Evolutionary conservation across 495 filamentous ascomycete species (phyloP).

Genomic region (Neurospora sp.): DNA sequence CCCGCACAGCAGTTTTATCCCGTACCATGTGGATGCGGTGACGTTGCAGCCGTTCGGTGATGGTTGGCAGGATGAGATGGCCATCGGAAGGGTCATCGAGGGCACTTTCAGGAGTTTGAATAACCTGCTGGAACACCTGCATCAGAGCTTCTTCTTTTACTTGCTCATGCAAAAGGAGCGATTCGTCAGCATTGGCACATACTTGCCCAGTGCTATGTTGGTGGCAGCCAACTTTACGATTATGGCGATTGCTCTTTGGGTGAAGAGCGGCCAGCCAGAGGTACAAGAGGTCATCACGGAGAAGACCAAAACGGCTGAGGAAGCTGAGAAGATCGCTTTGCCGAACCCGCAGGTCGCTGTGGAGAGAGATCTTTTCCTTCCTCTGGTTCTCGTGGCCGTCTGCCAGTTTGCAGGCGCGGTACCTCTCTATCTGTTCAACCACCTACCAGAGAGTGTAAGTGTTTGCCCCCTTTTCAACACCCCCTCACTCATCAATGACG

Average conservation of each 20-base stretch:
- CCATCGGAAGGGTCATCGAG: constrained; percentile 79
- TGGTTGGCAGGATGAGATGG: constrained; percentile 97
- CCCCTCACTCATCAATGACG: neutral
- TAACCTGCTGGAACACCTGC: constrained; percentile 91
- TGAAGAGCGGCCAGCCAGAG: constrained; percentile 58
- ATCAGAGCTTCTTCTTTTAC: constrained; percentile 99
- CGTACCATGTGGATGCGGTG: constrained; percentile 94
- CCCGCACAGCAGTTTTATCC: constrained; percentile 89
- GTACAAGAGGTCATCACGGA: neutral
- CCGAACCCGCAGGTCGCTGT: constrained; percentile 16
- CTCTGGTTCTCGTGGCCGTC: constrained; percentile 58
- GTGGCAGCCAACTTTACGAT: constrained; percentile 91
- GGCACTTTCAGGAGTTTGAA: constrained; percentile 85
- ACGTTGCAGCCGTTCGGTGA: constrained; percentile 82
- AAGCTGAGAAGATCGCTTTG: constrained; percentile 9
- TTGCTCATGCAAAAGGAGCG: constrained; percentile 79
- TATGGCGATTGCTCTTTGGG: constrained; percentile 86
- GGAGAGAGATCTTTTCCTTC: constrained; percentile 71
- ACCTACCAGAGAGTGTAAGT: constrained; percentile 53
- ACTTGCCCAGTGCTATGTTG: constrained; percentile 92
- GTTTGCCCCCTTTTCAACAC: neutral
- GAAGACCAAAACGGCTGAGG: constrained; percentile 12
- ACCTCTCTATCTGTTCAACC: constrained; percentile 83
- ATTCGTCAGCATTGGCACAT: constrained; percentile 97
- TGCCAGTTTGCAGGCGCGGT: constrained; percentile 71